Percentiles rank a stretch among this genome's conserved stretches.
Evolutionary conservation across 208 protist species (phyloP).

Genomic region (Spongospora subterranea): DNA sequence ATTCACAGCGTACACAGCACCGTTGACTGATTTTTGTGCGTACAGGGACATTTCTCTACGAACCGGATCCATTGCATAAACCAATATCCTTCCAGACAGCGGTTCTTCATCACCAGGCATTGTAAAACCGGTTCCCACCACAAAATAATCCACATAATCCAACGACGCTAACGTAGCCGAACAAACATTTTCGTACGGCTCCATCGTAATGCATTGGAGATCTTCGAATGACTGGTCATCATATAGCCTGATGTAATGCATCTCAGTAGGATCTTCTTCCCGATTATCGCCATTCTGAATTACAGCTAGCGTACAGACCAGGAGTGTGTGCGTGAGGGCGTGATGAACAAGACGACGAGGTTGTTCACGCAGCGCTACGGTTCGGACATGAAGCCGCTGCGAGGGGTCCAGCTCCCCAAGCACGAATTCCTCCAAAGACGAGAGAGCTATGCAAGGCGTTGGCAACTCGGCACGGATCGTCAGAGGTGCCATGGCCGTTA

Average conservation of each 20-base stretch:
- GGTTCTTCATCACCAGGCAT: constrained; percentile 23
- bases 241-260: constrained; percentile 25
- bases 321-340: not conserved
- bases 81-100: not conserved
- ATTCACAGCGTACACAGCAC: constrained; percentile 1
- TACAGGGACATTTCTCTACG: not conserved
- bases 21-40: constrained; percentile 39
- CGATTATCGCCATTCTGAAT: not conserved
- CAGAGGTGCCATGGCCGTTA: not conserved
- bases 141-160: not conserved
- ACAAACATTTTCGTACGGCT: constrained; percentile 3
- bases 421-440: not conserved
- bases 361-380: constrained; percentile 2
- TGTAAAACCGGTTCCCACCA: constrained; percentile 23
- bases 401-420: not conserved
- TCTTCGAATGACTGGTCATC: constrained; percentile 45
- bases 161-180: not conserved
- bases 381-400: not conserved
- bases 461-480: not conserved
- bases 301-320: constrained; percentile 5
- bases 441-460: not conserved
- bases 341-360: not conserved
- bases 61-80: not conserved
- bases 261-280: not conserved
- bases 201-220: not conserved